Conservation (phyloP, 169 alveolate species). For the Plasmodium yoelii region DNA sequence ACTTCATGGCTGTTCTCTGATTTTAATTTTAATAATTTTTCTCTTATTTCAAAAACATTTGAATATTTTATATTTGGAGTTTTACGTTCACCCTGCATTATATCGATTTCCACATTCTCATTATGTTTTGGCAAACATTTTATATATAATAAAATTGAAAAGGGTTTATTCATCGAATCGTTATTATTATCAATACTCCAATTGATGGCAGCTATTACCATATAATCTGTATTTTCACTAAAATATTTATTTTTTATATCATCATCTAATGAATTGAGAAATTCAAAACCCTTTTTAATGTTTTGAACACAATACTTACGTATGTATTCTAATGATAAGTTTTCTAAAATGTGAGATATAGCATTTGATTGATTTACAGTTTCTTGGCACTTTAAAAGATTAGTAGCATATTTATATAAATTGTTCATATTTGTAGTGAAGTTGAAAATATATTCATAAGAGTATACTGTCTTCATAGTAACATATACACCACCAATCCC, state of each 20-base stretch:
- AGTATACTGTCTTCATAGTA: constrained; percentile 59
- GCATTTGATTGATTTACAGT: constrained; percentile 16
- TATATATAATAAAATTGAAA: constrained; percentile 60
- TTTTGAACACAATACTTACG: constrained; percentile 28
- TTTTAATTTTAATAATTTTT: constrained; percentile 58
- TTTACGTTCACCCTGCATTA: constrained; percentile 64
- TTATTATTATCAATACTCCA: constrained; percentile 20
- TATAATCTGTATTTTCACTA: constrained; percentile 51
- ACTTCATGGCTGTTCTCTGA: constrained; percentile 45
- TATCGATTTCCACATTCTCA: constrained; percentile 41
- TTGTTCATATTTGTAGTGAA: constrained; percentile 60
- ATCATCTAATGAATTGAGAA: constrained; percentile 45
- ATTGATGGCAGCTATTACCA: constrained; percentile 43
- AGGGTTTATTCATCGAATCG: neutral
- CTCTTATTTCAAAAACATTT: constrained; percentile 54
- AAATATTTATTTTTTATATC: constrained; percentile 53
- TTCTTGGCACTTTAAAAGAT: constrained; percentile 40
- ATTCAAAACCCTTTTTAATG: constrained; percentile 51
- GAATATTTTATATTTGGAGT: constrained; percentile 66
- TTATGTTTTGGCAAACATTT: constrained; percentile 42
- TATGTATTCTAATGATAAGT: constrained; percentile 39
- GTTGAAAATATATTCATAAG: constrained; percentile 59
- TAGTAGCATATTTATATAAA: constrained; percentile 25
- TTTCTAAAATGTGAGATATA: constrained; percentile 41
- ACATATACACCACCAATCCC: constrained; percentile 64